Conservation (phyloP, 1,284 basidiomycete species). For the Ceratobasidium sp. region DNA sequence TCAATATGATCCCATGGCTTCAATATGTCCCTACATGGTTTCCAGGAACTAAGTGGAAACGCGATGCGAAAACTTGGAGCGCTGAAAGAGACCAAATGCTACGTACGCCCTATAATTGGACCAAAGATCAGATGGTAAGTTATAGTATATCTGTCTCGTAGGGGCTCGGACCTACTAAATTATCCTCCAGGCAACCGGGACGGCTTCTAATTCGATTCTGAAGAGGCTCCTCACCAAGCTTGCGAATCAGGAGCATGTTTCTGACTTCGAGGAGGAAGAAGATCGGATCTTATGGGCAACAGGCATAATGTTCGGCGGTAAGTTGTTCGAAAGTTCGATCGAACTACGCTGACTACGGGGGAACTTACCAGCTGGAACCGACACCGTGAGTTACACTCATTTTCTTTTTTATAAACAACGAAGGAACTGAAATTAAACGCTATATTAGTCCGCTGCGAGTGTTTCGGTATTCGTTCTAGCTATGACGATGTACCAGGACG, state of each 20-base stretch:
- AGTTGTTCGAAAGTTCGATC: too few species aligned
- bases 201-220: constrained; percentile 9
- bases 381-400: constrained; percentile 4
- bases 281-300: constrained; percentile 8
- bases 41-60: constrained; percentile 43
- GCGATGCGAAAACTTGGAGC: constrained; percentile 17
- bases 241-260: not conserved
- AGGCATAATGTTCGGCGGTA: constrained; percentile 5
- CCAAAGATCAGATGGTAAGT: constrained; percentile 23
- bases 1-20: constrained; percentile 35
- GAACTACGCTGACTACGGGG: too few species aligned
- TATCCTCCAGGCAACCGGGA: not conserved
- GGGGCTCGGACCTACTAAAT: not conserved
- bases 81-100: constrained; percentile 16
- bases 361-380: constrained; percentile 5
- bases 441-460: constrained; percentile 1
- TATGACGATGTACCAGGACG: constrained; percentile 48
- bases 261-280: not conserved
- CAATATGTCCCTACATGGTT: constrained; percentile 47
- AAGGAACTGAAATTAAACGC: not conserved
- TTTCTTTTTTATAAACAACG: not conserved
- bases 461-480: constrained; percentile 40
- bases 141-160: not conserved
- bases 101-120: constrained; percentile 25
- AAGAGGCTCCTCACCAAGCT: constrained; percentile 1